Evolutionary conservation across 495 filamentous ascomycete genomes (phyloP).

Genomic region (Penicillium psychrofluorescens): DNA sequence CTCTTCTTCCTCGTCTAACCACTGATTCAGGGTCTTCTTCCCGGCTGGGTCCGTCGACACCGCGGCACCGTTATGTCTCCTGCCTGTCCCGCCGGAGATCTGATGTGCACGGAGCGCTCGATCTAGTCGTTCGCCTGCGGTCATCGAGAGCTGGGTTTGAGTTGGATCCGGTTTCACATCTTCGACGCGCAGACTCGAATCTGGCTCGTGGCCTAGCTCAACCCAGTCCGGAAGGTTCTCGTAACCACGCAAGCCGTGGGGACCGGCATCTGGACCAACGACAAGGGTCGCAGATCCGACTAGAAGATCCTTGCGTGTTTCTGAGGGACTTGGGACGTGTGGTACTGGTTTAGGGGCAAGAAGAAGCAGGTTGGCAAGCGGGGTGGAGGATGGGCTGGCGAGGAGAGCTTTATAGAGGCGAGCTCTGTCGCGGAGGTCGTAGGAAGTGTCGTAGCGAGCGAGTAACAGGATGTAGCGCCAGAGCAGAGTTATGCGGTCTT

Average conservation of each 20-base stretch:
- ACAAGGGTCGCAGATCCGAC: conserved; percentile 82
- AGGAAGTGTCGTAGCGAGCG: conserved; percentile 86
- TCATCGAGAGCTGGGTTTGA: conserved; percentile 26
- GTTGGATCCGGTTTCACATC: conserved; percentile 21
- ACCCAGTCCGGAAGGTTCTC: conserved; percentile 81
- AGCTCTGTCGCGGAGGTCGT: conserved; percentile 86
- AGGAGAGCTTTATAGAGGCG: conserved; percentile 82
- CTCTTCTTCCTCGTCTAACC: conserved; percentile 55
- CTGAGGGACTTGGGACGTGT: conserved; percentile 75
- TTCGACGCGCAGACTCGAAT: conserved; percentile 58
- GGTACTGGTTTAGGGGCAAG: conserved; percentile 92
- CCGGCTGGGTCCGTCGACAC: conserved; percentile 19
- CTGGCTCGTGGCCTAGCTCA: conserved; percentile 68
- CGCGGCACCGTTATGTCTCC: conserved; percentile 8
- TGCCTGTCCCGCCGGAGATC: conserved; percentile 12
- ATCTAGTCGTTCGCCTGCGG: conserved; percentile 62
- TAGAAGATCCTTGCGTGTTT: conserved; percentile 63
- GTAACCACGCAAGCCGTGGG: conserved; percentile 68
- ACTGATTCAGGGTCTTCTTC: conserved; percentile 78
- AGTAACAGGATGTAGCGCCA: conserved; percentile 82
- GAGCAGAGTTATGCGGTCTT: conserved; percentile 62
- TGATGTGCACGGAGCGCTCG: conserved; percentile 39
- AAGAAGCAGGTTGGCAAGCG: conserved; percentile 83
- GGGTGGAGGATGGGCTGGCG: conserved; percentile 61
- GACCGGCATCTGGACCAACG: conserved; percentile 63